phyloP scores from a whole-genome alignment of 768 basidiomycete genomes.

The Phylloporus arenicola region DNA sequence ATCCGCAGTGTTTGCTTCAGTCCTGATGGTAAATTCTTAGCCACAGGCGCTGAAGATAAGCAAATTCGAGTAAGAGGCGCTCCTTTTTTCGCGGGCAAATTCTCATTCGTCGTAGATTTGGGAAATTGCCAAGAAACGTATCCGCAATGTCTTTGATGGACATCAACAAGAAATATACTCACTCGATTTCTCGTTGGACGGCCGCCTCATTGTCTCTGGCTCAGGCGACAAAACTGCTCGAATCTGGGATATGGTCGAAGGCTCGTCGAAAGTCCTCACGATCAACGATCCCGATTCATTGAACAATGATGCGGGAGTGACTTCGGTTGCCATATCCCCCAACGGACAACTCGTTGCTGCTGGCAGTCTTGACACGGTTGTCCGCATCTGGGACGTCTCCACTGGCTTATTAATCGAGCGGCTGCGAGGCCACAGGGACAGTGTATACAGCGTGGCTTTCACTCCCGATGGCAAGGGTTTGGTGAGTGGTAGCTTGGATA shows the following conservation, averaged over 20 bases:
- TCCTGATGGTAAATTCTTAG: constrained; percentile 65
- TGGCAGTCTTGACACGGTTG: constrained; percentile 69
- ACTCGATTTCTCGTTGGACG: constrained; percentile 85
- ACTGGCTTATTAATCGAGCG: constrained; percentile 65
- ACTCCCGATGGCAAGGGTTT: constrained; percentile 85
- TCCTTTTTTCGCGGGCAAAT: background rate
- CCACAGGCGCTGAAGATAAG: constrained; percentile 86
- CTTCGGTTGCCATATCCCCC: constrained; percentile 74
- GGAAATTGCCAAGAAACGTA: constrained; percentile 79
- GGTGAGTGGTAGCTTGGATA: constrained; percentile 88
- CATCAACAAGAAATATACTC: constrained; percentile 94
- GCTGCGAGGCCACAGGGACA: constrained; percentile 74
- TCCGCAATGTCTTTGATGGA: constrained; percentile 78
- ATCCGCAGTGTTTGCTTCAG: constrained; percentile 81
- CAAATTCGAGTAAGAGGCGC: constrained; percentile 68
- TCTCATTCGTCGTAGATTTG: constrained; percentile 60
- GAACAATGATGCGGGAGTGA: constrained; percentile 61
- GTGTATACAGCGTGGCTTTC: constrained; percentile 87
- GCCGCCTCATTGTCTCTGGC: constrained; percentile 81
- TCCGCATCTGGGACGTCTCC: constrained; percentile 74
- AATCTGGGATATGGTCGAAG: constrained; percentile 57
- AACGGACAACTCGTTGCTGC: constrained; percentile 63
- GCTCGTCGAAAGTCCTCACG: constrained; percentile 31
- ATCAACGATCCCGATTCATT: constrained; percentile 47
- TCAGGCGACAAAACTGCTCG: constrained; percentile 73